These are phyloP conservation scores for Secale cereale DNA, from an alignment of 176 grass and related monocot species.

Conservation along the genomic window DNA sequence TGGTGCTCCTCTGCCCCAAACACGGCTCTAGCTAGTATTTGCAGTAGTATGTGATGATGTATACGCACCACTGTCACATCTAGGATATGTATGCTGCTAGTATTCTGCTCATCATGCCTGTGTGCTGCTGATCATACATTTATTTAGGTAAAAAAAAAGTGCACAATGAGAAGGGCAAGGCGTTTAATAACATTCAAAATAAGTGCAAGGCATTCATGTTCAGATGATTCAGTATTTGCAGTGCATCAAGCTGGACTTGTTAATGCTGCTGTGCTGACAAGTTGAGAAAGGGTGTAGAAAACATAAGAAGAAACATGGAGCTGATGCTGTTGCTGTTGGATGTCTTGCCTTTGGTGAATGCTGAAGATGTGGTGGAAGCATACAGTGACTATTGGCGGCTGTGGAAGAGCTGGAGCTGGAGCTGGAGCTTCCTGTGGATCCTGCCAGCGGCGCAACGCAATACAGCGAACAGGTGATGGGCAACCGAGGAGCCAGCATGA, in stretches of 20 bases:
- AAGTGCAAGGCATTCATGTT: not conserved
- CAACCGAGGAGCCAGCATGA: not conserved
- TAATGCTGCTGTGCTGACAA: not conserved
- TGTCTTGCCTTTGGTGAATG: too few species aligned
- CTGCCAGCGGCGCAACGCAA: slow-evolving; percentile 34
- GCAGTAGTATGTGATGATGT: not conserved
- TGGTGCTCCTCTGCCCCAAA: not conserved
- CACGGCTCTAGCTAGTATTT: not conserved
- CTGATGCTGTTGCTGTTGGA: too few species aligned
- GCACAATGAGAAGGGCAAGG: not conserved
- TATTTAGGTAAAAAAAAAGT: not conserved
- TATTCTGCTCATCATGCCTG: not conserved
- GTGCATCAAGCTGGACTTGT: not conserved
- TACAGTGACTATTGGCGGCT: slow-evolving; percentile 23
- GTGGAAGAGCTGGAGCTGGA: slow-evolving; percentile 68
- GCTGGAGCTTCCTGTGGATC: slow-evolving; percentile 85
- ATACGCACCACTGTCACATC: not conserved
- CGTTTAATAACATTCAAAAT: not conserved
- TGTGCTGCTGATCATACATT: not conserved
- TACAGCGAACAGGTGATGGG: not conserved
- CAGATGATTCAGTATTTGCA: not conserved
- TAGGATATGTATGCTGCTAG: not conserved
- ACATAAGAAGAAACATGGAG: not conserved
- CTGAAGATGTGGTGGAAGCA: not conserved
- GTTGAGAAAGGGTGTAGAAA: not conserved